Percentiles rank a stretch among this genome's conserved stretches.
phyloP scores from a whole-genome alignment of 129 eudicot genomes.

The Artemisia annua region DNA sequence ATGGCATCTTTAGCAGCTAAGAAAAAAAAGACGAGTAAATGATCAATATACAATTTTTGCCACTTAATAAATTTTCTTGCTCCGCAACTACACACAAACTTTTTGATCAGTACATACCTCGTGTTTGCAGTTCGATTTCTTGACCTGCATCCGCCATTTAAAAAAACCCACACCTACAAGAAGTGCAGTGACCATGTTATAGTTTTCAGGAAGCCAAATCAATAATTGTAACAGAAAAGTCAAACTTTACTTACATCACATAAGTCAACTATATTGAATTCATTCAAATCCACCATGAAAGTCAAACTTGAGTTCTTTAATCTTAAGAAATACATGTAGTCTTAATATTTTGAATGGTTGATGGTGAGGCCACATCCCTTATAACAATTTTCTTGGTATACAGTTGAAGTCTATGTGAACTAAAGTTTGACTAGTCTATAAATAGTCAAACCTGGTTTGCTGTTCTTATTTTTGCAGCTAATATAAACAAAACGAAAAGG shows the following conservation, averaged over 20 bases:
- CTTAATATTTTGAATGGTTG: constrained; percentile 1
- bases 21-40: background rate
- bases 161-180: constrained; percentile 1
- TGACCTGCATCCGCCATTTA: constrained; percentile 39
- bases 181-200: background rate
- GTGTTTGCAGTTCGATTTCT: constrained; percentile 38
- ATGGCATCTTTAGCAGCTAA: constrained; percentile 24
- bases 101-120: constrained; percentile 26
- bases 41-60: background rate
- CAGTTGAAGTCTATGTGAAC: constrained; percentile 6
- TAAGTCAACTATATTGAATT: constrained; percentile 16
- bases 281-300: constrained; percentile 16
- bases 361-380: constrained; percentile 2
- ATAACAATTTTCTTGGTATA: constrained; percentile 3
- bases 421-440: constrained; percentile 22
- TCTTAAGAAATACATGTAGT: constrained; percentile 4
- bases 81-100: background rate
- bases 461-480: constrained; percentile 11
- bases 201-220: constrained; percentile 3
- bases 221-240: background rate
- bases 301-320: constrained; percentile 30
- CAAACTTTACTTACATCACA: constrained; percentile 7
- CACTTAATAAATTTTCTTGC: background rate
- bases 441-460: constrained; percentile 23
- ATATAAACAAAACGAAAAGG: background rate